Base-by-base conservation (phyloP, 2,329 filamentous ascomycete genomes). In the Paramyrothecium roridum region DNA sequence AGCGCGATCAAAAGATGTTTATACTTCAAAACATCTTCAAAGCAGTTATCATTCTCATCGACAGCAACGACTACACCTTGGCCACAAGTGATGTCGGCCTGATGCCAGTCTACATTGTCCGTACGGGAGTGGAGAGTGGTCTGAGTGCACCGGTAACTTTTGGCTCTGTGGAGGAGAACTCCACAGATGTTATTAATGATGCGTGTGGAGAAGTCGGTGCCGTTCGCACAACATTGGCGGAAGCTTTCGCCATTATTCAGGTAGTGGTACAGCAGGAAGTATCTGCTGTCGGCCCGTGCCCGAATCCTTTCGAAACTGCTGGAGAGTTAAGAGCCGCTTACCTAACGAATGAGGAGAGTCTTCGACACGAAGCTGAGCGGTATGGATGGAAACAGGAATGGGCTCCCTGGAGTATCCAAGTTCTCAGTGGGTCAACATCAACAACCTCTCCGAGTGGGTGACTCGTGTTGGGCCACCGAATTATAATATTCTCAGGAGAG, bases 91-190 rank as follows among this genome's bases (percentile, higher is more conserved):
- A 37, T 13, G 3, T 61, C 12, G 46, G 43, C 13, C 19, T 23
- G 6, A 2, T 61, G 17, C 57, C 50, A 1, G 57, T 56, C 23
- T 20, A 53, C 3, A 40, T 61, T 19, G 46, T 55, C 13, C n/a
- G 53, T 1, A 56, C 54, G 0, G 57, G 57, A 8, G 10, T 48
- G 8, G 34, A 54, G 12, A 43, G 43, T 10, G 54, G 49, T 2
- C 19, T 61, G 3, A 61, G 57, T 3, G 46, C 50, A 1, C 52
- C 40, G 1, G 23, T 56, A 11, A 49, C 11, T 3, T 61, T 61
- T 26, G 54, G 53, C n/a, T 48, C 52, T 4, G 55, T 61, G 26
- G 8, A 13, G 47, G 12, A n/a, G 47, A 30, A 53, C 43, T 2
- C 13, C 33, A 8, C 20, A 52, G 2, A n/a, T 6, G 4, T 19